phyloP scores from a whole-genome alignment of 768 basidiomycete species.

The Phlegmacium glaucopus region DNA sequence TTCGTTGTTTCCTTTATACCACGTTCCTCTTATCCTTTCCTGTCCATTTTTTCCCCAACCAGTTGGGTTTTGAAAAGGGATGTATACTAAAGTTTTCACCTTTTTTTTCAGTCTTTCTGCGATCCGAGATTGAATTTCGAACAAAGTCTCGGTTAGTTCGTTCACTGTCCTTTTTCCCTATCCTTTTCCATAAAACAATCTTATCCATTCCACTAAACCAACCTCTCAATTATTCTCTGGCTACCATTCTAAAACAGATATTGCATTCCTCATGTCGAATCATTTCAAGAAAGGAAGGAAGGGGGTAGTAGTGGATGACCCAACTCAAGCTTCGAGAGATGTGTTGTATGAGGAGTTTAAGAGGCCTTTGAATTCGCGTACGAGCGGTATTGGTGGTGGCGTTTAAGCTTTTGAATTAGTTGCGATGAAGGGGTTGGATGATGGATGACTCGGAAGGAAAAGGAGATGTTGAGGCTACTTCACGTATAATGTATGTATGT shows the following conservation, averaged over 20 bases:
- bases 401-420: too few relatives aligned
- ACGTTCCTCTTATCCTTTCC: too few relatives aligned
- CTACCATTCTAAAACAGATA: constrained; percentile 16
- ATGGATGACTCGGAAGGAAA: too few relatives aligned
- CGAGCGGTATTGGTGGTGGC: too few relatives aligned
- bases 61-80: too few relatives aligned
- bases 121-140: constrained; percentile 94
- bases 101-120: constrained; percentile 87
- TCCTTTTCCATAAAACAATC: background rate
- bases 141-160: constrained; percentile 77
- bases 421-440: too few relatives aligned
- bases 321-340: background rate
- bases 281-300: constrained; percentile 29
- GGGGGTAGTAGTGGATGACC: background rate
- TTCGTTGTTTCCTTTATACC: background rate
- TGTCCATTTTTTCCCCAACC: too few relatives aligned
- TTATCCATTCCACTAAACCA: background rate
- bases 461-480: too few relatives aligned
- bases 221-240: background rate
- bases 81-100: too few relatives aligned
- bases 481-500: too few relatives aligned
- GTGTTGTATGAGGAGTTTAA: constrained; percentile 18
- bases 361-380: constrained; percentile 1
- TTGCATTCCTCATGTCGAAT: constrained; percentile 33
- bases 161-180: background rate